Percentiles rank a stretch among this genome's conserved stretches.
phyloP scores from a whole-genome alignment of 805 yeast genomes.

The Nakazawaea laoshanensis region DNA sequence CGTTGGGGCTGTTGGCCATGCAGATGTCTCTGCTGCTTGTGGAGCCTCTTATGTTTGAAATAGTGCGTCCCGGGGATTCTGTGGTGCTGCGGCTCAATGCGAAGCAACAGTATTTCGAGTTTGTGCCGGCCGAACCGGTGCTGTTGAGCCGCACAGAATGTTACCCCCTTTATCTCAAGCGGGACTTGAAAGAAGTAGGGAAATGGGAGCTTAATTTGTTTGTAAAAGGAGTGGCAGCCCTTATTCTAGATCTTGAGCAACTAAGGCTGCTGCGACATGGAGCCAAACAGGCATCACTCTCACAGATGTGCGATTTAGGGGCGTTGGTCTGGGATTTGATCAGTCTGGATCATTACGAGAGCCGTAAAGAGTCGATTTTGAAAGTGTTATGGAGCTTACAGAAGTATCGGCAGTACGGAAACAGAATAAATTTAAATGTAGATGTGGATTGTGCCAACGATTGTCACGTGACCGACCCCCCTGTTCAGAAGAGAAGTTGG shows the following conservation, averaged over 20 bases:
- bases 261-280: slow-evolving; percentile 10
- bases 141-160: slow-evolving; percentile 4
- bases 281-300: slow-evolving; percentile 3
- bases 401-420: slow-evolving; percentile 12
- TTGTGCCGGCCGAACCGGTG: slow-evolving; percentile 11
- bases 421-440: slow-evolving; percentile 10
- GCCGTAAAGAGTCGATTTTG: slow-evolving; percentile 1
- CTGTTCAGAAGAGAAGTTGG: background rate
- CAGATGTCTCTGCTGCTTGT: slow-evolving; percentile 13
- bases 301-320: slow-evolving; percentile 10
- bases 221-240: slow-evolving; percentile 14
- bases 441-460: background rate
- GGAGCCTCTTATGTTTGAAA: slow-evolving; percentile 16
- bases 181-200: slow-evolving; percentile 13
- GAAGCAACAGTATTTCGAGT: slow-evolving; percentile 3
- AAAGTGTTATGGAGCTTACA: slow-evolving; percentile 3
- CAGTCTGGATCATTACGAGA: background rate
- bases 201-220: slow-evolving; percentile 13
- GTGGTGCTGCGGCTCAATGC: slow-evolving; percentile 5
- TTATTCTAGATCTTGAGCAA: slow-evolving; percentile 14
- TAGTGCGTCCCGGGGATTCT: slow-evolving; percentile 3
- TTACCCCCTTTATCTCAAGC: slow-evolving; percentile 9
- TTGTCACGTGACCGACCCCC: background rate
- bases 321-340: slow-evolving; percentile 13
- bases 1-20: slow-evolving; percentile 13